A percentile compares a stretch with the other conserved stretches of the same genome.
These are phyloP conservation scores for Xerocomellus dryophilus DNA, from an alignment of 768 basidiomycete genomes.

Conservation along the genomic window DNA sequence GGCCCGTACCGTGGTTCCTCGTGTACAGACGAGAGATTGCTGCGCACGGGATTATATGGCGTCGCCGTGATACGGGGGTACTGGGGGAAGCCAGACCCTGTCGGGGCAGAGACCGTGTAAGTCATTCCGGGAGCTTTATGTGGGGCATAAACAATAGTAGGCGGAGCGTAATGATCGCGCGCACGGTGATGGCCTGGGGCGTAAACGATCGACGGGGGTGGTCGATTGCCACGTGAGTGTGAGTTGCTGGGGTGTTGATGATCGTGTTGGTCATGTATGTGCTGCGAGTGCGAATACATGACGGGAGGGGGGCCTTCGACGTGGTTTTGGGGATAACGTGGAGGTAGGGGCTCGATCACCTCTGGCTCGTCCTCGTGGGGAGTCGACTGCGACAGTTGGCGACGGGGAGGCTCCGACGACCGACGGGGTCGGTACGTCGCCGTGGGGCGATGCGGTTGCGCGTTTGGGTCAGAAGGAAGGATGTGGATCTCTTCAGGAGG, in stretches of 20 bases:
- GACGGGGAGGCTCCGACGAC: constrained; percentile 29
- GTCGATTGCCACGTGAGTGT: constrained; percentile 36
- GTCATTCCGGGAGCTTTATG: constrained; percentile 59
- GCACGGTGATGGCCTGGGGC: constrained; percentile 46
- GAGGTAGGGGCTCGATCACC: constrained; percentile 33
- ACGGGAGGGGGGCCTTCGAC: constrained; percentile 25
- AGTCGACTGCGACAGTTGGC: constrained; percentile 17
- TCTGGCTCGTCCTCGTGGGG: constrained; percentile 29
- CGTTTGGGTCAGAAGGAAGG: constrained; percentile 48
- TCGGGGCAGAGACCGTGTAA: constrained; percentile 65
- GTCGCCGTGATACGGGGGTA: constrained; percentile 42
- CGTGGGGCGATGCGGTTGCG: constrained; percentile 30
- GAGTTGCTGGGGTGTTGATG: constrained; percentile 34
- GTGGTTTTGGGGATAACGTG: constrained; percentile 27
- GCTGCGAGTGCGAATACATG: constrained; percentile 41
- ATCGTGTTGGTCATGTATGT: constrained; percentile 35
- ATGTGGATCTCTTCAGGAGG: constrained; percentile 64
- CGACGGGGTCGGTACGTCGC: constrained; percentile 33
- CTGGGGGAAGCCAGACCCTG: constrained; percentile 35
- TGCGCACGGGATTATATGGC: constrained; percentile 41
- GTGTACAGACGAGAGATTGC: constrained; percentile 35
- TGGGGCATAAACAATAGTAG: constrained; percentile 55
- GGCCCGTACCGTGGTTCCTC: constrained; percentile 37
- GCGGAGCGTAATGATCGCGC: constrained; percentile 55
- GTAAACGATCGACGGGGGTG: constrained; percentile 59